phyloP scores from a whole-genome alignment of 1,284 basidiomycete genomes.

The Apiotrichum porosum region DNA sequence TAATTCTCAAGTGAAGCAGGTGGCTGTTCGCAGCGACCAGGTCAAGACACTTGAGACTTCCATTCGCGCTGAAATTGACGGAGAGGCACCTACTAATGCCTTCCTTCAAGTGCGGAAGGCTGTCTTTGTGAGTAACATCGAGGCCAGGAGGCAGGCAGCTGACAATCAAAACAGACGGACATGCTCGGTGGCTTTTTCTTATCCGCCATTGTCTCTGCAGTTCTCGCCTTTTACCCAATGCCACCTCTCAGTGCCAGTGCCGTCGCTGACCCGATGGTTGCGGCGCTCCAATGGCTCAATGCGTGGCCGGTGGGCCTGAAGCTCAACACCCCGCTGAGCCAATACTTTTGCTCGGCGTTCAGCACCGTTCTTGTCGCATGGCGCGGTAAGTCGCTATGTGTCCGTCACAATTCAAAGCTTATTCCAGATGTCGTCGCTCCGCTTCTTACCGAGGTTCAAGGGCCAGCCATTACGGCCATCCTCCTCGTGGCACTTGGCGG shows the following conservation, averaged over 20 bases:
- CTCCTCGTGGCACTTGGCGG: conserved; percentile 23
- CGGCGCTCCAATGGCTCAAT: conserved; percentile 65
- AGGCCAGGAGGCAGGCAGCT: too few species aligned
- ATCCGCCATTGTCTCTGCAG: neutral
- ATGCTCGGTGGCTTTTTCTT: conserved; percentile 2
- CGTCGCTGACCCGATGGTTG: conserved; percentile 10
- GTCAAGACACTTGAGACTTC: neutral
- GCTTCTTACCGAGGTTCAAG: conserved; percentile 5
- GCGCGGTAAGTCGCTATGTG: conserved; percentile 57
- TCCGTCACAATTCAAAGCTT: neutral
- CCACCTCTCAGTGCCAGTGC: neutral
- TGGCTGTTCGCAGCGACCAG: neutral
- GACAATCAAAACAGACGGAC: conserved; percentile 1
- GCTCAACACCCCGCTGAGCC: conserved; percentile 86
- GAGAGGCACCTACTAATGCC: neutral
- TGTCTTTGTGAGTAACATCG: neutral
- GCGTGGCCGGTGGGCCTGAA: conserved; percentile 95
- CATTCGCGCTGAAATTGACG: neutral
- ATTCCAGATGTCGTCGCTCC: conserved; percentile 10
- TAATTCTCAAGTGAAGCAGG: conserved; percentile 2
- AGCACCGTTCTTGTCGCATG: conserved; percentile 61
- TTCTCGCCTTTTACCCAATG: neutral
- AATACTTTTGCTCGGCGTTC: conserved; percentile 71
- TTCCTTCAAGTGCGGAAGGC: conserved; percentile 1
- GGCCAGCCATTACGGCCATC: conserved; percentile 4